Evolutionary conservation across 1,284 basidiomycete genomes (phyloP), one percentile per base, ranked within the genome.

Genomic region (Apiotrichum porosum): DNA sequence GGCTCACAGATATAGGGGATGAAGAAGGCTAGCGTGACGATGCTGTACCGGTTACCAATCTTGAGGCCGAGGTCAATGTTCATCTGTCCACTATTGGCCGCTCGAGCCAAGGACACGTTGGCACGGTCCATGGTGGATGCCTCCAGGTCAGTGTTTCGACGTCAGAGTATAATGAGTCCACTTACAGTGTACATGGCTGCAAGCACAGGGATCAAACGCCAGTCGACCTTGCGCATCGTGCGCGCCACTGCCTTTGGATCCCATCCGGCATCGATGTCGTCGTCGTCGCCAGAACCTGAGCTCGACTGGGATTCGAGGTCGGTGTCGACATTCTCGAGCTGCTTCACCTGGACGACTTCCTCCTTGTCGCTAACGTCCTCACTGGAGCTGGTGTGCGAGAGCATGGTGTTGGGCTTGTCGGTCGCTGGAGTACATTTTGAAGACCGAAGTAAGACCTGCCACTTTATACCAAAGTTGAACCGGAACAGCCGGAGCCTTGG

Each of bases 1-100:
- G n/a, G n/a, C n/a, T n/a, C n/a, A n/a, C n/a, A n/a, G n/a, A 75
- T 66, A 52, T 72, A 70, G 12, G 69, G 64, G 28, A 67, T 50
- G 58, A 71, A 72, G 57, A 72, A 70, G 15, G 66, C 55, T 18
- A 71, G 54, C 3, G 65, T 61, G 43, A 69, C 62, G 44, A 73
- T 63, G 26, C 62, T 62, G 57, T 73, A 74, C 31, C 68, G 58
- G 36, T 72, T 66, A 28, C 67, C 70, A 8, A 12, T 9, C 12
- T 12, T n/a, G 10, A 39, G 21, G 37, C 28, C 18, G 9, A 72
- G 52, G 10, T 53, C 62, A 4, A 26, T 22, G 66, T 54, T 52
- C 61, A 71, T 72, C n/a, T 30, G 22, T 18, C 35, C 23, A 3
- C 47, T 24, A 48, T 54, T 54, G 44, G 48, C 52, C 4, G 47